A percentile compares a stretch with the other conserved stretches of the same genome.
Conservation (phyloP, 257 asterid genomes). For the Echium plantagineum region DNA sequence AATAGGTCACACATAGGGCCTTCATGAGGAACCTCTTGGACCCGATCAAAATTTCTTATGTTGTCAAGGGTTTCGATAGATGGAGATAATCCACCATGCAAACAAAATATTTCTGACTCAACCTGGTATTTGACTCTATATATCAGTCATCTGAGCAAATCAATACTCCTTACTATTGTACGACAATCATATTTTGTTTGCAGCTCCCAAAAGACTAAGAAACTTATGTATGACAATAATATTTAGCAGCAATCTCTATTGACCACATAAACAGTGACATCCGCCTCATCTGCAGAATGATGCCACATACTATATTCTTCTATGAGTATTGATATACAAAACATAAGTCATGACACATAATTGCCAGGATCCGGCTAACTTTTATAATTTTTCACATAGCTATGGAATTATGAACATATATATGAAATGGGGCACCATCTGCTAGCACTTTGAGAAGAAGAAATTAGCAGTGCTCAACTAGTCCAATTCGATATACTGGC, state of each 20-base stretch:
- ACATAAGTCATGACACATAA: neutral
- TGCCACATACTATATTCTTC: neutral
- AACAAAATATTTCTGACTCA: constrained; percentile 76
- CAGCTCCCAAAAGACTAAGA: neutral
- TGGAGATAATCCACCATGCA: constrained; percentile 81
- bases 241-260: too few species aligned
- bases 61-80: constrained; percentile 72
- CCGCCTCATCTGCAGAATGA: too few species aligned
- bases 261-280: too few species aligned
- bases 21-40: constrained; percentile 86
- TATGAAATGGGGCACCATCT: too few species aligned
- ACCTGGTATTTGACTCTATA: constrained; percentile 28
- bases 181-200: neutral
- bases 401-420: too few species aligned
- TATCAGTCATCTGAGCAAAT: neutral
- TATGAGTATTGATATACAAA: neutral
- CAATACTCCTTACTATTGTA: neutral
- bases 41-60: constrained; percentile 69
- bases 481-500: too few species aligned
- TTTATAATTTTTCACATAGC: too few species aligned
- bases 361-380: too few species aligned
- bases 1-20: constrained; percentile 89
- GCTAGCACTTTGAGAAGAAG: too few species aligned
- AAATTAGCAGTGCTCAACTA: too few species aligned
- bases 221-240: too few species aligned